Evolutionary conservation across 2,329 filamentous ascomycete species (phyloP), one percentile per base, ranked within the genome.

Genomic region (Xylariaceae sp.): DNA sequence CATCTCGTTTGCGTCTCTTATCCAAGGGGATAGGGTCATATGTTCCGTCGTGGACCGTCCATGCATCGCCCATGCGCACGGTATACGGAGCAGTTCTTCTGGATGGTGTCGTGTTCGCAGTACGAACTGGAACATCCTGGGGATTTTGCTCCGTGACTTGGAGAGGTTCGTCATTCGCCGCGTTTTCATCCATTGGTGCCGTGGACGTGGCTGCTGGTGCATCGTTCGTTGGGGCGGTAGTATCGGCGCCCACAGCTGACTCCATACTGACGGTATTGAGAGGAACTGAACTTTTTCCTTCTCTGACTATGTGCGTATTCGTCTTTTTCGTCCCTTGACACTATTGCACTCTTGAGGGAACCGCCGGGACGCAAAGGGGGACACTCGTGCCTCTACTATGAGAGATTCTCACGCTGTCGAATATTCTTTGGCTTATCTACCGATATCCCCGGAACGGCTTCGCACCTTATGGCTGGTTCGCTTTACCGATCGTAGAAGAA

Each of bases 31-130:
- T 47, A 7, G 63, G 64, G 0, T 58, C 50, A 13, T 54, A 70
- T 1, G 67, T 69, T 1, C 66, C 64, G 53, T 71, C 68, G 51
- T 53, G 60, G 10, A 70, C 10, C 2, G 64, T 70, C 69, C 68
- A 70, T 2, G 65, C 61, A 5, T 63, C 51, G 7, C 54, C 55
- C 60, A 70, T 63, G 30, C 66, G 66, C 10, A 71, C n/a, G 5
- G 37, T 10, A 44, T 65, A 70, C 2, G 67, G 61, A 2, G 13
- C 11, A 13, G 47, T 2, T 37, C 53, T 52, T 51, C 56, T 57
- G 3, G 1, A 30, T 2, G 47, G 6, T 4, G 2, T 13, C 9
- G 4, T 9, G 8, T 42, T 4, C 8, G 11, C 37, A 13, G 37
- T 42, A 42, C 9, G 37, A 13, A 10, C 7, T 7, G 11, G 37